Evolutionary conservation across 1,284 basidiomycete species (phyloP).

Genomic region (Austroboletus novae-zelandiae): DNA sequence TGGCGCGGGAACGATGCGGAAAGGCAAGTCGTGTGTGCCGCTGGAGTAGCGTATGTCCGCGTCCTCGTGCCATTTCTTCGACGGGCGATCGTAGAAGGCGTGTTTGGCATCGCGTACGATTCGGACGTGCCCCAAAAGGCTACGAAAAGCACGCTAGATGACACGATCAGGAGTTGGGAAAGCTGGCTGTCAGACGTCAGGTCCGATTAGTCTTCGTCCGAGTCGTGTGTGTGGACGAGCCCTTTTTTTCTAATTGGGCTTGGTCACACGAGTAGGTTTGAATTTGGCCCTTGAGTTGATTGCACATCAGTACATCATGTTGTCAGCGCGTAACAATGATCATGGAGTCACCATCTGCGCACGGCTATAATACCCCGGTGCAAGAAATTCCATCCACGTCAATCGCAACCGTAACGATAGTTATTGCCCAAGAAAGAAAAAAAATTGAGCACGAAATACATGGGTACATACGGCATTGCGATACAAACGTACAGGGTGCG

Average conservation of each 20-base stretch:
- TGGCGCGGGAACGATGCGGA: conserved; percentile 25
- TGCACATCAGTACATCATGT: background rate
- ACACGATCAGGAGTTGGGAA: conserved; percentile 26
- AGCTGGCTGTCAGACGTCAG: conserved; percentile 22
- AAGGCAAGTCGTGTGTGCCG: conserved; percentile 45
- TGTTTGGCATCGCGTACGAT: conserved; percentile 50
- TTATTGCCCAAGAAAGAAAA: no score
- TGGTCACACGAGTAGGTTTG: background rate
- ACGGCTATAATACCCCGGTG: background rate
- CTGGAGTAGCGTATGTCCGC: conserved; percentile 54
- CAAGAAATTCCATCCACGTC: background rate
- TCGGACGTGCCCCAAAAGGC: background rate
- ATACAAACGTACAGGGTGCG: no score
- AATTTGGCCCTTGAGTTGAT: background rate
- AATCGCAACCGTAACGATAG: no score
- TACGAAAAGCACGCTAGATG: background rate
- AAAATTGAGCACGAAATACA: no score
- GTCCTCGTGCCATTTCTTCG: conserved; percentile 68
- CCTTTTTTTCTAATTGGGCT: background rate
- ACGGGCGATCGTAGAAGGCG: conserved; percentile 68
- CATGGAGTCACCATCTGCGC: background rate
- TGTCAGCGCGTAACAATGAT: background rate
- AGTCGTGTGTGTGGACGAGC: background rate
- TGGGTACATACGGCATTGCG: no score
- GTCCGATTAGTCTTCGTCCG: conserved; percentile 3